These are phyloP conservation scores for Osmanthus fragrans DNA, from an alignment of 257 asterid genomes.

Conservation along the genomic window DNA sequence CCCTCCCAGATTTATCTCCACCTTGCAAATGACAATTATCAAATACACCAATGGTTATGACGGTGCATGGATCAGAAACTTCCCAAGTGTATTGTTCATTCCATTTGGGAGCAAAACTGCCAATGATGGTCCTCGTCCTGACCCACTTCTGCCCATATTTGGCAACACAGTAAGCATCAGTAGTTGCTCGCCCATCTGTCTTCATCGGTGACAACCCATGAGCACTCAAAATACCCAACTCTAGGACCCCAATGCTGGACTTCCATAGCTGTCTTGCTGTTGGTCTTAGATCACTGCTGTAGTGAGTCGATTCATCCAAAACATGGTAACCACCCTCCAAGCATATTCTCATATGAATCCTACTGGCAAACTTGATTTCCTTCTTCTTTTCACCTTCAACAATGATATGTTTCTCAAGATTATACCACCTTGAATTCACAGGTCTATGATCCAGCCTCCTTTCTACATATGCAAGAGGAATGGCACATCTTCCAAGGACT, in stretches of 20 bases:
- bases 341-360: constrained; percentile 50
- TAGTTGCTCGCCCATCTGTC: constrained; percentile 43
- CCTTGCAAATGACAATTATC: constrained; percentile 54
- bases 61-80: constrained; percentile 55
- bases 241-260: constrained; percentile 49
- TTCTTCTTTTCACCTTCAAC: constrained; percentile 50
- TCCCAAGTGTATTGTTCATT: constrained; percentile 61
- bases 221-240: constrained; percentile 48
- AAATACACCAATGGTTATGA: constrained; percentile 51
- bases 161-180: constrained; percentile 58
- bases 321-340: constrained; percentile 59
- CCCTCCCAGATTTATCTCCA: constrained; percentile 43
- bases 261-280: constrained; percentile 54
- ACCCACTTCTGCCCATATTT: constrained; percentile 59
- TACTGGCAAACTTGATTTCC: constrained; percentile 48
- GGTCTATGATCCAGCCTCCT: constrained; percentile 49
- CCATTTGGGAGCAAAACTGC: constrained; percentile 52
- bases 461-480: constrained; percentile 37
- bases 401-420: constrained; percentile 48
- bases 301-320: constrained; percentile 52
- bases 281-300: constrained; percentile 56
- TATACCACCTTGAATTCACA: constrained; percentile 40
- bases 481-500: constrained; percentile 43
- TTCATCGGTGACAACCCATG: constrained; percentile 51
- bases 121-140: constrained; percentile 48